Base-by-base conservation (phyloP, 2,329 filamentous ascomycete species). In the Dactylellina cionopaga region DNA sequence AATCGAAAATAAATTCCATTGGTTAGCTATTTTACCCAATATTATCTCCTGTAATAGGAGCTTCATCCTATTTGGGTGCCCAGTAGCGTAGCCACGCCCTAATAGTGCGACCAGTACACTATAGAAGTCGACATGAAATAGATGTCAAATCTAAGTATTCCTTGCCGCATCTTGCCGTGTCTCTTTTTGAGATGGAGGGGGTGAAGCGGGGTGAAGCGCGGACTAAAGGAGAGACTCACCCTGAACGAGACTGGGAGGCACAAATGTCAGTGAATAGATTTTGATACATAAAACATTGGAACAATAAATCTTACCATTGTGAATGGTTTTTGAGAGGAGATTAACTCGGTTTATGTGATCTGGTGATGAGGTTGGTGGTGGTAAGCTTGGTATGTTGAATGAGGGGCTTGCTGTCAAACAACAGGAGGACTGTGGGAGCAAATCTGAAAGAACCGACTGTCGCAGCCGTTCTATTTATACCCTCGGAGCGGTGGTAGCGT, bases 381-480 rank as follows among this genome's bases (percentile, higher is more conserved):
- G 56, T 70, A 44, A 70, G 65, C 56, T 70, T 63, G 37, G 47
- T 27, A 43, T n/a, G 7, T 31, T 47, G 51, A 55, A 63, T 55
- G 44, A 56, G 46, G 66, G 66, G 58, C 43, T 60, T n/a, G 25
- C 49, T 70, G 65, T 56, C 37, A 55, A 51, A 62, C 31, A 46
- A 44, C 7, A 43, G 10, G 51, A 55, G 69, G n/a, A n/a, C 46
- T 55, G 43, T 49, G 29, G 19, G 39, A 24, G 52, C 49, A 46
- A 58, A 31, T 62, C 49, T 41, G 59, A 68, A 58, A 71, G 56
- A 9, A 27, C 27, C 15, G 41, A 41, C 33, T 43, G 35, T 15
- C 19, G 33, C 49, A 29, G 55, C 56, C 7, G 58, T 27, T 25
- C 46, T 64, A 60, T 65, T 72, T 72, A 72, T 64, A 44, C 51